Conservation (phyloP, 2,329 filamentous ascomycete species). For the Aspergillus unguis region DNA sequence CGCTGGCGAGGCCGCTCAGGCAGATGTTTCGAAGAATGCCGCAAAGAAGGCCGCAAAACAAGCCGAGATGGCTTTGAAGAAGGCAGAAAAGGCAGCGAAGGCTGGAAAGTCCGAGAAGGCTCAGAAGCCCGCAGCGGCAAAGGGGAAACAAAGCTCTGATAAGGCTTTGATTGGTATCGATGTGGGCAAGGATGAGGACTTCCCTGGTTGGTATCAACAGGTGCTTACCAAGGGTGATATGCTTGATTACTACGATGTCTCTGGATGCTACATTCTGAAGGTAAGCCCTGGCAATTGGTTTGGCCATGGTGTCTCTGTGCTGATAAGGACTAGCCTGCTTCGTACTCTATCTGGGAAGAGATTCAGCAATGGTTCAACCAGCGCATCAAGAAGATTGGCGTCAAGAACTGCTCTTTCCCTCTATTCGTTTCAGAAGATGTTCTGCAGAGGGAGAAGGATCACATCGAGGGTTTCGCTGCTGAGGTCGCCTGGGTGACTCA, state of each 20-base stretch:
- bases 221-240: constrained; percentile 95
- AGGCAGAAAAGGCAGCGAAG: constrained; percentile 43
- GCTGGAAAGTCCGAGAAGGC: constrained; percentile 46
- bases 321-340: constrained; percentile 50
- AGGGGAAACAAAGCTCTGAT: constrained; percentile 56
- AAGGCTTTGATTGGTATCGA: constrained; percentile 80
- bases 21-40: constrained; percentile 33
- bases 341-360: constrained; percentile 65
- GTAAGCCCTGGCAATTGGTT: constrained; percentile 25
- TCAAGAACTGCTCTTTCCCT: constrained; percentile 94
- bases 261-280: constrained; percentile 95
- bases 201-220: constrained; percentile 95
- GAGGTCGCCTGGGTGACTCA: constrained; percentile 53
- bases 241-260: constrained; percentile 97
- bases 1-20: constrained; percentile 32
- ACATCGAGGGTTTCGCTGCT: constrained; percentile 97
- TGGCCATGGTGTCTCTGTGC: not conserved
- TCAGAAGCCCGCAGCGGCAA: constrained; percentile 44
- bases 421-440: constrained; percentile 93
- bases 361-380: constrained; percentile 58
- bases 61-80: constrained; percentile 24
- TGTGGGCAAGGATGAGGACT: constrained; percentile 77
- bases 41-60: constrained; percentile 26
- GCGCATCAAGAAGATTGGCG: constrained; percentile 83
- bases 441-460: constrained; percentile 81